A percentile compares a stretch with the other conserved stretches of the same genome.
These are phyloP conservation scores for Phalaenopsis hybrid DNA, from an alignment of 116 monocot genomes.

Conservation along the genomic window DNA sequence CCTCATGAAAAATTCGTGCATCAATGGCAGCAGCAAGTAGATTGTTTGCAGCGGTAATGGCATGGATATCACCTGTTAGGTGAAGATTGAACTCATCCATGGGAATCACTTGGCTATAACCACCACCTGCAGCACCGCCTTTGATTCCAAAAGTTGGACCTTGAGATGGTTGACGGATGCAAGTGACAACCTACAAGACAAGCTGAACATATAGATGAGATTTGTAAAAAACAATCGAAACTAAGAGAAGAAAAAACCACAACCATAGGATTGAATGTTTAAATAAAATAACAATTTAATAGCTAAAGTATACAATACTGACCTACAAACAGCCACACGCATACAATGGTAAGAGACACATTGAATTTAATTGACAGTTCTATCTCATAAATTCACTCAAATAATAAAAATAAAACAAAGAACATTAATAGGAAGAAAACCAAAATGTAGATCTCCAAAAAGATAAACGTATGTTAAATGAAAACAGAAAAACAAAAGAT, in stretches of 20 bases:
- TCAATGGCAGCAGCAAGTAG: conserved; percentile 98
- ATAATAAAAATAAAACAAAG: neutral
- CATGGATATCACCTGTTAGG: conserved; percentile 93
- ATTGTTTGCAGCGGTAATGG: conserved; percentile 97
- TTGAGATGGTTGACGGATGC: conserved; percentile 96
- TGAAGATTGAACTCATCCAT: conserved; percentile 99
- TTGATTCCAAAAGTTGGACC: conserved; percentile 98
- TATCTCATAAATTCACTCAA: neutral
- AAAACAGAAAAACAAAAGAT: neutral
- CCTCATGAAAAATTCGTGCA: conserved; percentile 82
- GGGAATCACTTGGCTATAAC: conserved; percentile 98
- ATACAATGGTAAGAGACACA: neutral
- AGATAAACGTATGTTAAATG: neutral
- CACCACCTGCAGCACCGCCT: conserved; percentile 98
- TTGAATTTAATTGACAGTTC: neutral
- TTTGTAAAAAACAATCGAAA: neutral
- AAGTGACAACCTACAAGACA: conserved; percentile 67
- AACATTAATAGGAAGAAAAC: neutral
- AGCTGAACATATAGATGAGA: neutral
- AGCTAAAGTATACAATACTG: neutral
- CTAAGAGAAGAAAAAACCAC: neutral
- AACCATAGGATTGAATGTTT: neutral
- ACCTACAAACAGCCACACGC: neutral
- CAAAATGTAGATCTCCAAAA: neutral
- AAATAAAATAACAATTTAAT: neutral